phyloP scores from a whole-genome alignment of 345 rosid species.

The Murraya koenigii region DNA sequence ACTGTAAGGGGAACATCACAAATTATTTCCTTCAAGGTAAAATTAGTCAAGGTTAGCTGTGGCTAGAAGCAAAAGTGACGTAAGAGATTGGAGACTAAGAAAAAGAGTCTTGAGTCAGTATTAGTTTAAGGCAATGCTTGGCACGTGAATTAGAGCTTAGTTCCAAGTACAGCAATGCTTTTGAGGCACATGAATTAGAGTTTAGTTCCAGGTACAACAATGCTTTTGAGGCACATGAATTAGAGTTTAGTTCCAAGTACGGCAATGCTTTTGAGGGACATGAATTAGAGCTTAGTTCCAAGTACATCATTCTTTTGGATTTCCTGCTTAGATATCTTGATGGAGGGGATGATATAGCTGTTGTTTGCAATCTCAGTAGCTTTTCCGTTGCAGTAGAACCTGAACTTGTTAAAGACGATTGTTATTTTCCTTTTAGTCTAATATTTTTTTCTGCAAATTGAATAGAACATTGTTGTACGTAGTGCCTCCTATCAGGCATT shows the following conservation, averaged over 20 bases:
- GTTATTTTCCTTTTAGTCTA: neutral
- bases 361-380: neutral
- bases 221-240: neutral
- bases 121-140: neutral
- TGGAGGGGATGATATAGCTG: neutral
- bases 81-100: neutral
- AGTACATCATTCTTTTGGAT: conserved; percentile 2
- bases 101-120: neutral
- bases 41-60: neutral
- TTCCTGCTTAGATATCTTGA: neutral
- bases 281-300: neutral
- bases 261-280: neutral
- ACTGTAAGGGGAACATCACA: neutral
- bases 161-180: neutral
- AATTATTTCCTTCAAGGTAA: neutral
- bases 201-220: neutral
- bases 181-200: neutral
- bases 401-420: neutral
- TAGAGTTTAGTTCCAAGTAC: neutral
- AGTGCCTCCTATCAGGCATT: neutral
- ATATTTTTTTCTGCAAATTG: neutral
- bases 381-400: neutral
- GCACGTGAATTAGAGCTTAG: neutral
- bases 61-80: neutral
- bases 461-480: neutral